Evolutionary conservation across 805 yeast species (phyloP), one percentile per base, ranked within the genome.

Genomic region (Monosporozyma siamensis): DNA sequence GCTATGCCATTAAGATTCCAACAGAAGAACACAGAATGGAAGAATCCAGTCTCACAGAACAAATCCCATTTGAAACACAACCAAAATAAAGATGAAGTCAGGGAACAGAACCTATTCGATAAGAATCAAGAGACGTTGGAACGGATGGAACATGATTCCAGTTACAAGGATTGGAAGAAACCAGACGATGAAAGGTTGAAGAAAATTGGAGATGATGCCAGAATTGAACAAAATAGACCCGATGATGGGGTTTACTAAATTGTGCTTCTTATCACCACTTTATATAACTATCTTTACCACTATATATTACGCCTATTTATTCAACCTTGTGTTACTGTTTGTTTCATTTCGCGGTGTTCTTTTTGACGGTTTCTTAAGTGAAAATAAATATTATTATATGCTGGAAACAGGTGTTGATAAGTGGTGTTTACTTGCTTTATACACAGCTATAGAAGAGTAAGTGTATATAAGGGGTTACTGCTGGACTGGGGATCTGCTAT

Each of bases 171-270:
- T 18, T 34, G 36, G 35, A 43, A 50, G 36, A 49, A 53, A 32
- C 59, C 59, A 6, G 44, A 48, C 17, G 42, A 47, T 39, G 56
- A 51, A 20, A 51, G 48, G 25, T 39, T 61, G 25, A 54, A 56
- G 44, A 49, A 56, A 42, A 54, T 43, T 38, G 64, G 65, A 39
- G 62, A 56, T 12, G 52, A 57, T 32, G 65, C 63, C 7, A 53
- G 54, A 36, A 49, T 61, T 30, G 63, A 59, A 40, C 65, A 61
- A 43, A 59, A 59, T 35, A 56, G 65, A 42, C 59, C 65, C 12
- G 65, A 61, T 42, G 65, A 61, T 39, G 65, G 65, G 22, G 63
- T 59, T 21, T 61, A 59, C 41, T 59, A 47, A 44, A 2, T n/a
- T n/a, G n/a, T n/a, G n/a, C n/a, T n/a, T n/a, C 30, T 17, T 25